Percentiles rank a stretch among this genome's conserved stretches.
phyloP scores from a whole-genome alignment of 768 basidiomycete species.

The Collybia mongolica region DNA sequence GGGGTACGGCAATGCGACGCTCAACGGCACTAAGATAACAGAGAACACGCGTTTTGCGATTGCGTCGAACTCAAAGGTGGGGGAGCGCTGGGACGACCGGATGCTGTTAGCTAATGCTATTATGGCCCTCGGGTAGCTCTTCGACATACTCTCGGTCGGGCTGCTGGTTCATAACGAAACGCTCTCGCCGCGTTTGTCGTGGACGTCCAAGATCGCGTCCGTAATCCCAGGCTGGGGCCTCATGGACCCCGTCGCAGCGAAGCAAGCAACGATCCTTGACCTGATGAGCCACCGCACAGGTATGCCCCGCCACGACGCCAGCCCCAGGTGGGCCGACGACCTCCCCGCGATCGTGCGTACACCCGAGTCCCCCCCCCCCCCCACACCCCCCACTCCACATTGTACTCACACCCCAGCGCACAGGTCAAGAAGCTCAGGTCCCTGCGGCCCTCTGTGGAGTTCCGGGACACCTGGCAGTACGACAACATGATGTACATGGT shows the following conservation, averaged over 20 bases:
- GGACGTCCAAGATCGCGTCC: slow-evolving; percentile 23
- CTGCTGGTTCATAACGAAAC: slow-evolving; percentile 24
- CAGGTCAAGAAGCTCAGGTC: slow-evolving; percentile 21
- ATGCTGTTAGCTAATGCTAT: not conserved
- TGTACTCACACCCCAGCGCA: not conserved
- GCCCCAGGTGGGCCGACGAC: slow-evolving; percentile 11
- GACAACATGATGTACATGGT: slow-evolving; percentile 27
- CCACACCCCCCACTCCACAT: not conserved
- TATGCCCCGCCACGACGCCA: slow-evolving; percentile 16
- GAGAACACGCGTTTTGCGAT: slow-evolving; percentile 24
- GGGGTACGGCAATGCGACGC: slow-evolving; percentile 26
- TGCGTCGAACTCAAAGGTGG: slow-evolving; percentile 29
- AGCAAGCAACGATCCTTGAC: slow-evolving; percentile 20
- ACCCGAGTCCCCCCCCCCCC: not conserved
- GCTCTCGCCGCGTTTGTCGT: slow-evolving; percentile 20
- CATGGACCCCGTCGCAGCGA: slow-evolving; percentile 19
- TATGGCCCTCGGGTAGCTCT: slow-evolving; percentile 13
- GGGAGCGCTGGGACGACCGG: not conserved
- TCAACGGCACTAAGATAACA: slow-evolving; percentile 19
- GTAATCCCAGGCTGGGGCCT: slow-evolving; percentile 24
- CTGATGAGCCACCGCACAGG: slow-evolving; percentile 19
- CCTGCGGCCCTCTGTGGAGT: slow-evolving; percentile 28
- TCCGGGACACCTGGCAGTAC: slow-evolving; percentile 26
- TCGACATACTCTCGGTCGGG: slow-evolving; percentile 22
- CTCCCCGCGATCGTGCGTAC: slow-evolving; percentile 10